Conservation (phyloP, 2,329 filamentous ascomycete genomes). For the Stachybotrys elegans region DNA sequence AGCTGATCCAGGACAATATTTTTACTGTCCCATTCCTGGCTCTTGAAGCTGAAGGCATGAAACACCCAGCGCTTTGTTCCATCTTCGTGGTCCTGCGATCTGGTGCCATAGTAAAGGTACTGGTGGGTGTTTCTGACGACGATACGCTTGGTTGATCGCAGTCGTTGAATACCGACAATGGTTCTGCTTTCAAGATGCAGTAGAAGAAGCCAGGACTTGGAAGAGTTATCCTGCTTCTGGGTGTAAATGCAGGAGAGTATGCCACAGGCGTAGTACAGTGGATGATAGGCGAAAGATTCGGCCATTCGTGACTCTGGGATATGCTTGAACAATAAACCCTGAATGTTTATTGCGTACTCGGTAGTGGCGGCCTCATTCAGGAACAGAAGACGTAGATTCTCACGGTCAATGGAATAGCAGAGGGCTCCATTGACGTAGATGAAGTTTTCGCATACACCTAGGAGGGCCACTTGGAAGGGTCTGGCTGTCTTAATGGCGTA, state of each 20-base stretch:
- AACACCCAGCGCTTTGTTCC: conserved; percentile 61
- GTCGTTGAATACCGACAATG: conserved; percentile 33
- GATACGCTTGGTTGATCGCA: conserved; percentile 48
- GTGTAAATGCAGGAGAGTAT: conserved; percentile 51
- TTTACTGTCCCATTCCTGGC: conserved; percentile 31
- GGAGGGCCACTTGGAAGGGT: conserved; percentile 56
- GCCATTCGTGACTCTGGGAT: conserved; percentile 27
- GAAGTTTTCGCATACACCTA: conserved; percentile 58
- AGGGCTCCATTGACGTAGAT: conserved; percentile 59
- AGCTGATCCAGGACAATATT: conserved; percentile 52
- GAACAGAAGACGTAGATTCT: conserved; percentile 52
- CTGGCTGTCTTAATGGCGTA: conserved; percentile 54
- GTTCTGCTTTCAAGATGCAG: conserved; percentile 32
- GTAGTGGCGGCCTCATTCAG: conserved; percentile 41
- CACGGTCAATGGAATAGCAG: conserved; percentile 51
- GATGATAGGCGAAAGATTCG: conserved; percentile 41
- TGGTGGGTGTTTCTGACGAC: conserved; percentile 61
- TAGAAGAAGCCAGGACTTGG: conserved; percentile 48
- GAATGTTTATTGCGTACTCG: conserved; percentile 55
- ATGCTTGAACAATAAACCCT: conserved; percentile 29
- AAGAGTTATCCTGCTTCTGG: conserved; percentile 14
- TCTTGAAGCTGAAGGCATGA: conserved; percentile 43
- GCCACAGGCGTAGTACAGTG: conserved; percentile 52
- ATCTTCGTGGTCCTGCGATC: conserved; percentile 47
- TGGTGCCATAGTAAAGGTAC: conserved; percentile 63